phyloP scores from a whole-genome alignment of 1,139 yeast species.

The Yamadazyma friedrichii region DNA sequence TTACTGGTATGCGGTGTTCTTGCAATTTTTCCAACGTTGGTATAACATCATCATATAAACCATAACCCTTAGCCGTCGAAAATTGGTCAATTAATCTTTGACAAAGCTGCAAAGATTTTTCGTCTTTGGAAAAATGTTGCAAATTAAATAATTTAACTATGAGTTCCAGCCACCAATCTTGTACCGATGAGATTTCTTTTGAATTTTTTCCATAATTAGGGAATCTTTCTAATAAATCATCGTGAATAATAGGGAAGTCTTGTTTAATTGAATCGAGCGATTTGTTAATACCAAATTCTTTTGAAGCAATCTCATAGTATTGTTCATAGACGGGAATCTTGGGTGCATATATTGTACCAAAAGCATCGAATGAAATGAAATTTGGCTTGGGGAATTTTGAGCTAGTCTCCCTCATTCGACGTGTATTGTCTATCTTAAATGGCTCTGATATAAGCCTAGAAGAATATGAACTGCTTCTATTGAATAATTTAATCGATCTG shows the following conservation, averaged over 20 bases:
- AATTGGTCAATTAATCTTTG: slow-evolving; percentile 46
- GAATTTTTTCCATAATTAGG: slow-evolving; percentile 62
- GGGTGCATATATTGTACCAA: slow-evolving; percentile 63
- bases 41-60: slow-evolving; percentile 51
- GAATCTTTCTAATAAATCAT: slow-evolving; percentile 25
- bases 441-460: slow-evolving; percentile 26
- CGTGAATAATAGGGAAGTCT: slow-evolving; percentile 30
- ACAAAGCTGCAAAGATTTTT: slow-evolving; percentile 25
- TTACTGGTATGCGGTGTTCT: slow-evolving; percentile 31
- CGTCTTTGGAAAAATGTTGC: slow-evolving; percentile 20
- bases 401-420: slow-evolving; percentile 30
- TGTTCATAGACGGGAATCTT: slow-evolving; percentile 51
- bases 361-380: slow-evolving; percentile 63
- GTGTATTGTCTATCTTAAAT: slow-evolving; percentile 22
- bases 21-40: slow-evolving; percentile 41
- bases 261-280: slow-evolving; percentile 24
- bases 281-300: slow-evolving; percentile 41
- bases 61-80: slow-evolving; percentile 51
- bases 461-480: neutral
- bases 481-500: too few species aligned
- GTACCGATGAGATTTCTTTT: slow-evolving; percentile 22
- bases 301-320: slow-evolving; percentile 46
- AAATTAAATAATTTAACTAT: slow-evolving; percentile 42
- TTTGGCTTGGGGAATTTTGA: slow-evolving; percentile 41
- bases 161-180: slow-evolving; percentile 61